Base-by-base conservation (phyloP, 208 protist genomes). In the Crithidia bombi region DNA sequence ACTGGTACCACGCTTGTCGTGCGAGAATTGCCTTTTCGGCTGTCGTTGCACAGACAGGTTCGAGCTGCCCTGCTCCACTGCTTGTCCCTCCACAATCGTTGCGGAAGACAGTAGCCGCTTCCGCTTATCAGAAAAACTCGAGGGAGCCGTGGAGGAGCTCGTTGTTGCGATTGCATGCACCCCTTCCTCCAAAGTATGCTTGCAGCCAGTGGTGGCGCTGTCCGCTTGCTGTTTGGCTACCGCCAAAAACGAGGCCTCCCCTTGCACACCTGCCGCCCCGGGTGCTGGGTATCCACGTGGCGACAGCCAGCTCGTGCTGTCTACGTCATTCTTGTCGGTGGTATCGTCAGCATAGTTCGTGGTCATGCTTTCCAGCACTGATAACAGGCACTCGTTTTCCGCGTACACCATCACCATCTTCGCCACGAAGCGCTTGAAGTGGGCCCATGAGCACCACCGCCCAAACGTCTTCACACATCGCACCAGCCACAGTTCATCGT, bases 401-500 rank as follows among this genome's bases (percentile, higher is more conserved):
- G 3, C 30, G 33, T 56, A 36, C 9, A 56, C 25, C 5, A 32
- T 19, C 39, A 30, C n/a, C 46, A 66, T 66, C 23, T 56, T 56
- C 21, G 17, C 33, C 4, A 35, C n/a, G 14, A 46, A 66, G 4
- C n/a, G 47, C 23, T 46, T 54, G 2, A 66, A 2, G 1, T 35
- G 46, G 6, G 61, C 6, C 46, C 61, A 66, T 4, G 61, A 46
- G 47, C 14, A 46, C n/a, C 47, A 32, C 33, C 35, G 21, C 4
- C 46, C 28, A 14, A 66, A 25, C 41, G 47, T 21, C 30, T 36
- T 26, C 33, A 46, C 15, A 14, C 46, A 28, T 3, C 61, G 61
- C 46, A 32, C 12, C 11, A 52, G 3, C 61, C 61, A 66, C 61
- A 17, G 41, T 14, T 35, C 61, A 9, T 66, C 61, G n/a, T 56